Conservation (phyloP, 768 basidiomycete genomes). For the Termitomyces sp. region DNA sequence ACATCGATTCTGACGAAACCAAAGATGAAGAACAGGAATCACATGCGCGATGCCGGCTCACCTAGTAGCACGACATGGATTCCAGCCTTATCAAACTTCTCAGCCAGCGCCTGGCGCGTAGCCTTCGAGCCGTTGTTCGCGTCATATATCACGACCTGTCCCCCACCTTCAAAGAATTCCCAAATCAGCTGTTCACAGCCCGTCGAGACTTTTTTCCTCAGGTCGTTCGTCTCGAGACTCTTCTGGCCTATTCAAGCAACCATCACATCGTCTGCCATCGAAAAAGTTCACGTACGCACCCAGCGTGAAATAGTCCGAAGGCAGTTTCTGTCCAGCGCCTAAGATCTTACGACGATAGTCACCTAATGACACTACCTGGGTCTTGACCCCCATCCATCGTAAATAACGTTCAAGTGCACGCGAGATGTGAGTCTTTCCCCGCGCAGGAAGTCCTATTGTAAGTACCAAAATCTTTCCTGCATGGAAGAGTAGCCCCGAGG, state of each 20-base stretch:
- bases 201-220: constrained; percentile 67
- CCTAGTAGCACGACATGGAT: constrained; percentile 95
- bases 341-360: constrained; percentile 90
- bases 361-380: constrained; percentile 89
- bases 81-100: constrained; percentile 81
- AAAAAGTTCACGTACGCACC: constrained; percentile 35
- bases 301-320: constrained; percentile 87
- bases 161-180: constrained; percentile 81
- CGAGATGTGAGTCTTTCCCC: constrained; percentile 96
- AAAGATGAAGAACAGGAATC: neutral
- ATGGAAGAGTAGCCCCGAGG: constrained; percentile 79
- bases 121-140: constrained; percentile 86
- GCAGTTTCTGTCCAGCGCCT: constrained; percentile 83
- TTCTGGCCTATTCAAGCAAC: constrained; percentile 55
- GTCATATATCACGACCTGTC: constrained; percentile 98
- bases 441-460: constrained; percentile 89
- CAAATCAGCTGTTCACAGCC: constrained; percentile 89
- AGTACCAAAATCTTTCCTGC: constrained; percentile 94
- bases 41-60: constrained; percentile 24
- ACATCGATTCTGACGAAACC: constrained; percentile 73
- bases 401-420: constrained; percentile 95
- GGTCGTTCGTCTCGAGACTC: constrained; percentile 69
- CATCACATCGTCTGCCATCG: neutral
- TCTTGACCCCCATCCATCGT: constrained; percentile 97
- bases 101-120: constrained; percentile 63